Conservation (phyloP, 1,284 basidiomycete species). For the Cryptococcus sp. region DNA sequence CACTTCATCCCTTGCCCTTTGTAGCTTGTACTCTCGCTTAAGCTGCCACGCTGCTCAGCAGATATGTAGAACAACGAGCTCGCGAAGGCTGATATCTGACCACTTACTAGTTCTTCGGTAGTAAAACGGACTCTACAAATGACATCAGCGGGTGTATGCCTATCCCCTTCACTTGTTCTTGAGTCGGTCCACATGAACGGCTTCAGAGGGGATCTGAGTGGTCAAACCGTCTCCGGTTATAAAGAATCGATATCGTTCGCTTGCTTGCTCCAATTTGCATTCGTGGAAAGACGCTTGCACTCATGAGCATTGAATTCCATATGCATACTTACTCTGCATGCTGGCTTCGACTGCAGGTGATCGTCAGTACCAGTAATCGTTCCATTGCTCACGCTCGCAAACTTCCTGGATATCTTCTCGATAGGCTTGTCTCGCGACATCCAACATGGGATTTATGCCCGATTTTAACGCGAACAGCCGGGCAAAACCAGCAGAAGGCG, state of each 20-base stretch:
- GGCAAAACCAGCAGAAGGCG: neutral
- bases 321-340: neutral
- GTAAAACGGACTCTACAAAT: slow-evolving; percentile 60
- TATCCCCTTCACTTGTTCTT: slow-evolving; percentile 8
- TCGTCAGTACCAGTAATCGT: too few relatives aligned
- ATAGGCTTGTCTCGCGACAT: slow-evolving; percentile 88
- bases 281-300: neutral
- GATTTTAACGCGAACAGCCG: slow-evolving; percentile 82
- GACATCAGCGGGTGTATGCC: neutral
- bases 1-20: too few relatives aligned
- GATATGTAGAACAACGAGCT: too few relatives aligned
- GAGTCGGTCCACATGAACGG: slow-evolving; percentile 3
- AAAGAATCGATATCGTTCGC: neutral
- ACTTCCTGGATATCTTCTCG: slow-evolving; percentile 88
- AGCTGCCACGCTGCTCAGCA: slow-evolving; percentile 21
- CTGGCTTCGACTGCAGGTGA: too few relatives aligned
- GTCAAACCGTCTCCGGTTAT: neutral
- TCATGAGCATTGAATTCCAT: too few relatives aligned
- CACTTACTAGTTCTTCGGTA: slow-evolving; percentile 72
- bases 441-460: slow-evolving; percentile 76
- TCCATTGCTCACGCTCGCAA: slow-evolving; percentile 15
- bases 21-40: slow-evolving; percentile 31
- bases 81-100: too few relatives aligned
- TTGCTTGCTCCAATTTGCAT: neutral
- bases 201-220: neutral